A percentile compares a stretch with the other conserved stretches of the same genome.
These are phyloP conservation scores for Irpex sp. DNA, from an alignment of 1,284 basidiomycete genomes.

Conservation along the genomic window DNA sequence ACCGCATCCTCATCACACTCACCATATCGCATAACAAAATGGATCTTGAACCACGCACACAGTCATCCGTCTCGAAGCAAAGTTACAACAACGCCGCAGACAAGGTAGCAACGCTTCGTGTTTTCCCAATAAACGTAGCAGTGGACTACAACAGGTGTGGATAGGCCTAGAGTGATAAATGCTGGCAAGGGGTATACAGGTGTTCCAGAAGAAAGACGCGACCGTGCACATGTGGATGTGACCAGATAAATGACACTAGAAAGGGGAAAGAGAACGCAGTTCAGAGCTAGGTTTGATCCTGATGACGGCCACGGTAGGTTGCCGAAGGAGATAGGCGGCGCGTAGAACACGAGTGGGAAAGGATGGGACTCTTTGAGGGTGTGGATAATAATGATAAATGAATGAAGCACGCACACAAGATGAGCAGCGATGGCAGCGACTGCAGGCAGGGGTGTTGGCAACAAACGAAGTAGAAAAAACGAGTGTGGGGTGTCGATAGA, in stretches of 20 bases:
- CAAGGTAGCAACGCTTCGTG: not conserved
- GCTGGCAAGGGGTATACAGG: not conserved
- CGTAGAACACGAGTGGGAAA: not conserved
- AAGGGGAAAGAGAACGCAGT: not conserved
- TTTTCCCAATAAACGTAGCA: not conserved
- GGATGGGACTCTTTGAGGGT: not conserved
- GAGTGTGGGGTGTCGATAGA: not conserved
- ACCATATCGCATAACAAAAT: not conserved
- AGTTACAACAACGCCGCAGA: not conserved
- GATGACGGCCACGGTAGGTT: no score
- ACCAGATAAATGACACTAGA: not conserved
- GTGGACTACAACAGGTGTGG: not conserved
- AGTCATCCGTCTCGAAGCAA: not conserved
- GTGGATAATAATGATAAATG: not conserved
- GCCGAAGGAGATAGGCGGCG: no score
- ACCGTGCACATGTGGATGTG: not conserved
- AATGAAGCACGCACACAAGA: not conserved
- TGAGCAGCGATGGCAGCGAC: not conserved
- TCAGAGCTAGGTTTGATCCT: no score
- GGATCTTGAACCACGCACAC: not conserved
- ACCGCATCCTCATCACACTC: not conserved
- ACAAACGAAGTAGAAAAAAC: not conserved
- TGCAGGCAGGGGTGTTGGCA: not conserved
- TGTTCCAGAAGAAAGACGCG: not conserved
- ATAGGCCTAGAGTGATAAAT: not conserved